Base-by-base conservation (phyloP, 495 filamentous ascomycete genomes). In the Neurospora sp. region DNA sequence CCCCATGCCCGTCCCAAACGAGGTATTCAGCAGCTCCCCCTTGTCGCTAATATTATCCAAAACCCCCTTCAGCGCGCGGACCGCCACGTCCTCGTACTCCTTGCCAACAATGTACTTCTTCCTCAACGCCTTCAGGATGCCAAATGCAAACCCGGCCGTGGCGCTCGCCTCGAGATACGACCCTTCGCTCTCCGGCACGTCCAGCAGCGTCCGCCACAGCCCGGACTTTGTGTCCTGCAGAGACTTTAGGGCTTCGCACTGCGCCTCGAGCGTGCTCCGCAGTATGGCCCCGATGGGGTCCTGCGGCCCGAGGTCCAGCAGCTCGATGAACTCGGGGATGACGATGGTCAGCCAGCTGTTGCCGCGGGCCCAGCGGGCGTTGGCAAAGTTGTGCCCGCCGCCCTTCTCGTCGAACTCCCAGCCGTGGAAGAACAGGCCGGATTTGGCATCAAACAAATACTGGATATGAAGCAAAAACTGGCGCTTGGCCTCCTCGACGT, bases 1-100 rank as follows among this genome's bases (percentile, higher is more conserved):
- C 1, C 91, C 91, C 89, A 94, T 92, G 0, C 83, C 88, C 9
- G 91, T 94, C 0, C 91, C 91, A 75, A 93, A 94, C 69, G 90
- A 92, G 3, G 87, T 88, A 72, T 92, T 87, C 70, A 86, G 82
- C 72, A 94, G 79, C 79, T 93, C 91, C 0, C 91, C 91, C 14
- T 86, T 80, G 1, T 78, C 78, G 72, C 88, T 87, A 16, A 93
- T 83, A 69, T 88, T 87, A 2, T 82, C 82, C 70, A 93, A 59
- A 8, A 92, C 88, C 0, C 88, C 88, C 68, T 82, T 81, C 14
- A 91, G 83, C 0, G 90, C 91, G 77, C 83, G 86, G 22, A 90
- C 79, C 0, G 89, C 91, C 6, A 81, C 76, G 5, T 73, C 79
- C 37, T 79, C 76, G 8, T 88, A 84, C 40, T 83, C 77, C 16